Base-by-base conservation (phyloP, 805 yeast genomes). In the Ogataea nitratoaversa region DNA sequence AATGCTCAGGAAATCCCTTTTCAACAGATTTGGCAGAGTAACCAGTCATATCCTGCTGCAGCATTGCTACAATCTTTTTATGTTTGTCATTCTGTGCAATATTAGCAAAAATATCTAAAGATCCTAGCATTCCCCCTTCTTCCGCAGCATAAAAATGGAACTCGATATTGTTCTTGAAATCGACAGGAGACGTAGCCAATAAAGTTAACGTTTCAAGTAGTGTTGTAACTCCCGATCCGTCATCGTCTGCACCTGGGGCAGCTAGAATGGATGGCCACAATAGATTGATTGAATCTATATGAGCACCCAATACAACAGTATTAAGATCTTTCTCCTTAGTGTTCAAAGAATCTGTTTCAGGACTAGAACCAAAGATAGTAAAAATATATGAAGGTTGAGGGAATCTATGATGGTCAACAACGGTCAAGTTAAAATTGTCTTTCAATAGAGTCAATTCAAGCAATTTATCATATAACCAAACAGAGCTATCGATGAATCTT, bases 1-100 rank as follows among this genome's bases (percentile, higher is more conserved):
- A 72, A 58, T 78, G 79, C 32, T 77, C 88, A 60, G 68, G 79
- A 51, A 58, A 66, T 42, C 72, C 82, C 22, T 48, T 63, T 47
- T 71, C 76, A 30, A 63, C 56, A 30, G 80, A 66, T 31, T 71
- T 74, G 25, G 70, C 67, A 2, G 82, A 74, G 56, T 70, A 87
- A 0, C 96, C 96, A 3, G 95, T 84, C 95, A 90, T 90, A 59
- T 91, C 99, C 59, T 88, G 95, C 63, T 91, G 96, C 30, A 91
- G 67, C 93, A 89, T 83, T 5, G 90, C 89, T 23, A 79, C 74
- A 18, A 91, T 88, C 7, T 71, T 66, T 34, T 64, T 65, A 13
- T 19, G 67, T 65, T n/a, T 67, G 53, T 14, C 57, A 50, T 9
- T 65, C 57, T 9, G 32, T 29, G 9, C 40, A 41, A 55, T 84